These are phyloP conservation scores for Pistacia atlantica DNA, from an alignment of 345 rosid species.

Conservation along the genomic window DNA sequence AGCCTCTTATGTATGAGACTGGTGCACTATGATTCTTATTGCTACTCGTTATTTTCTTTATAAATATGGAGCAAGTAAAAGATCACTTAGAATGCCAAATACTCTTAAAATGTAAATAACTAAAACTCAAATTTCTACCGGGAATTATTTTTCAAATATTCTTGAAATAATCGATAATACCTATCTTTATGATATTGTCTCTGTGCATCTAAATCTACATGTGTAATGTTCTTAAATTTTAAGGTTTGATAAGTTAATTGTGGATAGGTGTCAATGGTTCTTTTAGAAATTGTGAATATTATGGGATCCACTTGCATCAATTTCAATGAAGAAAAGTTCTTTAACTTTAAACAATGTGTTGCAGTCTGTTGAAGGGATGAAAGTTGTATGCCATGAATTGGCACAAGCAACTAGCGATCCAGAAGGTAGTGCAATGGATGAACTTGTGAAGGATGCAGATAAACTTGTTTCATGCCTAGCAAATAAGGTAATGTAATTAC, in stretches of 20 bases:
- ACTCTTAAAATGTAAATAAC: background rate
- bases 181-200: background rate
- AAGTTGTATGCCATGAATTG: conserved; percentile 96
- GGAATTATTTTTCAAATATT: background rate
- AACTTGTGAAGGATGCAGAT: conserved; percentile 87
- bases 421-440: conserved; percentile 80
- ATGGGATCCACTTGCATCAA: background rate
- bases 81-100: background rate
- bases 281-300: background rate
- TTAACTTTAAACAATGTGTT: conserved; percentile 18
- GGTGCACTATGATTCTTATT: background rate
- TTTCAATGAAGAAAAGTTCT: conserved; percentile 8
- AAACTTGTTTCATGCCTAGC: conserved; percentile 97
- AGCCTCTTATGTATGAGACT: background rate
- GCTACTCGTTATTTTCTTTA: background rate
- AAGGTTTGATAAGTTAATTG: background rate
- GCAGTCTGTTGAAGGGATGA: conserved; percentile 99
- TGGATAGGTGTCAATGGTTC: background rate
- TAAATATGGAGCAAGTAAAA: background rate
- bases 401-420: conserved; percentile 87
- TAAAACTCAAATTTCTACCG: background rate
- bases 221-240: background rate
- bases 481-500: conserved; percentile 56
- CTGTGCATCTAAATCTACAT: background rate
- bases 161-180: background rate